Percentiles rank a stretch among this genome's conserved stretches.
These are phyloP conservation scores for Chaetomium globosum DNA, from an alignment of 2,329 filamentous ascomycete genomes.

Conservation along the genomic window DNA sequence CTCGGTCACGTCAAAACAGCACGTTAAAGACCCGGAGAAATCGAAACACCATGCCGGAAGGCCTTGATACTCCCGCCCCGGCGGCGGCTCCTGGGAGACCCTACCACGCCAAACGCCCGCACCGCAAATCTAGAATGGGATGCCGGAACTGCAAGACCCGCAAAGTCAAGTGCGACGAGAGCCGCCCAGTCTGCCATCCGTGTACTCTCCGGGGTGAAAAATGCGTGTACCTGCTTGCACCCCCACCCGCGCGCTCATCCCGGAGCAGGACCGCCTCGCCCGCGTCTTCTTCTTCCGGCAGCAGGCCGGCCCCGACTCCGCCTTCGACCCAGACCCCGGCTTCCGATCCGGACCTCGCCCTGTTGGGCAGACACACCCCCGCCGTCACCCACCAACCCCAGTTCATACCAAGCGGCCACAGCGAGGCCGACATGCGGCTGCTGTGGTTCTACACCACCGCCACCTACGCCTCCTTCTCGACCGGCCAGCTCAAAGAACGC, in stretches of 20 bases:
- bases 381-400: slow-evolving; percentile 42
- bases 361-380: slow-evolving; percentile 19
- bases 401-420: slow-evolving; percentile 42
- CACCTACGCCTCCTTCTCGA: slow-evolving; percentile 52
- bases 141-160: slow-evolving; percentile 59
- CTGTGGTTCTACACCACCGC: slow-evolving; percentile 58
- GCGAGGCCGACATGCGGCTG: slow-evolving; percentile 55
- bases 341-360: slow-evolving; percentile 17
- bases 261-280: slow-evolving; percentile 1
- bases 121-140: slow-evolving; percentile 58
- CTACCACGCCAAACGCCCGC: slow-evolving; percentile 55
- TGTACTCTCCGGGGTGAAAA: slow-evolving; percentile 53
- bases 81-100: slow-evolving; percentile 32
- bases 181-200: slow-evolving; percentile 52
- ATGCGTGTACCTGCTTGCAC: slow-evolving; percentile 48
- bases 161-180: slow-evolving; percentile 58
- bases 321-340: not conserved
- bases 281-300: slow-evolving; percentile 29
- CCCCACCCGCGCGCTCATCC: not conserved
- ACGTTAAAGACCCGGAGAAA: not conserved
- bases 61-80: not conserved
- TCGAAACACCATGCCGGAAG: not conserved
- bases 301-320: slow-evolving; percentile 18
- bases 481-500: slow-evolving; percentile 43
- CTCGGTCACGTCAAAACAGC: not conserved